Base-by-base conservation (phyloP, 106 monocot genomes). In the Narthecium ossifragum region DNA sequence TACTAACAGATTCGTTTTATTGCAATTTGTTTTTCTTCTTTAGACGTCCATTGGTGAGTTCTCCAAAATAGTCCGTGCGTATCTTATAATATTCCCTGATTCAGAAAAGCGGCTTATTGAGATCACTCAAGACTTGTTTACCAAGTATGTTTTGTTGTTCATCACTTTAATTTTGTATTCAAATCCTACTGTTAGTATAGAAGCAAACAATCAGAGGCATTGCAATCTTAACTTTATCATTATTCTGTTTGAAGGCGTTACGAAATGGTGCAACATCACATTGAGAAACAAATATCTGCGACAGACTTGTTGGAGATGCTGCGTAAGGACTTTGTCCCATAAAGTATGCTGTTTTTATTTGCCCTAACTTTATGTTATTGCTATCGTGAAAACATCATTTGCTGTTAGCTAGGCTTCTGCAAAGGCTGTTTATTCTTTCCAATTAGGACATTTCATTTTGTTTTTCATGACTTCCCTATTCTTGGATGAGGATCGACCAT, bases 41-140 rank as follows among this genome's bases (percentile, higher is more conserved):
- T 61, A 90, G 96, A 84, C 64, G 58, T 94, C 90, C 8, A 83
- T 96, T 58, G 62, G 60, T 55, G 80, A 78, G 38, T 86, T 86
- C 65, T 83, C 90, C 21, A 90, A 86, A 65, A 86, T 77, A 3
- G 70, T 79, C 27, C 83, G 73, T 70, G 90, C 90, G 28, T 90
- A 90, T 81, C 86, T 80, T 34, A 90, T 90, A 68, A 96, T 96
- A 71, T 96, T 96, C 62, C 96, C 96, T 39, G 90, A 96, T 78
- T 90, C 86, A 40, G 96, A 96, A 64, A 68, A 28, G 34, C 80
- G 73, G 25, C 90, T 96, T 41, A 80, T 86, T 59, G 78, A 84
- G 71, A 75, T 96, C 73, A 56, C 80, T 60, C 86, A 86, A 26
- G 78, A 78, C 46, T 81, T 90, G 62, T 90, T 96, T 79, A 60